Evolutionary conservation across 768 basidiomycete species (phyloP).

Genomic region (Russula vinacea): DNA sequence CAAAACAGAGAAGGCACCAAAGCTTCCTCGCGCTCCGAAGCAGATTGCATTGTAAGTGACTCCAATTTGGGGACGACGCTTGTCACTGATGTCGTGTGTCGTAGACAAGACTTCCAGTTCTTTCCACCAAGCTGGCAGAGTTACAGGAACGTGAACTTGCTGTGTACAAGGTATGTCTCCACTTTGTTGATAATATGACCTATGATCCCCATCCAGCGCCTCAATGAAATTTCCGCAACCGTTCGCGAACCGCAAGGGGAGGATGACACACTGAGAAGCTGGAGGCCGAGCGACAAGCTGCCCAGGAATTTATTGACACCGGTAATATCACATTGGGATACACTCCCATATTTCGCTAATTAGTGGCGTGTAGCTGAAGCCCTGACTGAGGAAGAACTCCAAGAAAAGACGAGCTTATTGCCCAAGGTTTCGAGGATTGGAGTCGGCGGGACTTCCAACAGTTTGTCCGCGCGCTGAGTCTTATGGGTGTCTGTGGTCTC

Average conservation of each 20-base stretch:
- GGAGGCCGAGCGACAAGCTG: slow-evolving; percentile 72
- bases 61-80: not conserved
- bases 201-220: slow-evolving; percentile 42
- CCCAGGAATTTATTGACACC: slow-evolving; percentile 85
- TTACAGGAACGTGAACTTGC: slow-evolving; percentile 86
- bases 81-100: not conserved
- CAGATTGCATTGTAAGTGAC: slow-evolving; percentile 71
- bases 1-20: slow-evolving; percentile 78
- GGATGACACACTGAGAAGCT: slow-evolving; percentile 78
- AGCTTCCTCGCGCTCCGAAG: slow-evolving; percentile 82
- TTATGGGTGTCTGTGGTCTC: slow-evolving; percentile 62
- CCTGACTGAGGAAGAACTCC: slow-evolving; percentile 82
- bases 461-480: slow-evolving; percentile 69
- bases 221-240: slow-evolving; percentile 64
- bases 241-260: slow-evolving; percentile 64
- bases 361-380: slow-evolving; percentile 62
- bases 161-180: slow-evolving; percentile 60
- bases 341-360: not conserved
- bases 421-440: slow-evolving; percentile 87
- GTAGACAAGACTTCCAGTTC: slow-evolving; percentile 95
- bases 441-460: slow-evolving; percentile 91
- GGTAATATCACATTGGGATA: slow-evolving; percentile 44
- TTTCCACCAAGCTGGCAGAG: slow-evolving; percentile 75
- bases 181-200: not conserved
- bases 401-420: slow-evolving; percentile 69